Evolutionary conservation across 2,329 filamentous ascomycete species (phyloP).

Genomic region (Trichocomaceae sp.): DNA sequence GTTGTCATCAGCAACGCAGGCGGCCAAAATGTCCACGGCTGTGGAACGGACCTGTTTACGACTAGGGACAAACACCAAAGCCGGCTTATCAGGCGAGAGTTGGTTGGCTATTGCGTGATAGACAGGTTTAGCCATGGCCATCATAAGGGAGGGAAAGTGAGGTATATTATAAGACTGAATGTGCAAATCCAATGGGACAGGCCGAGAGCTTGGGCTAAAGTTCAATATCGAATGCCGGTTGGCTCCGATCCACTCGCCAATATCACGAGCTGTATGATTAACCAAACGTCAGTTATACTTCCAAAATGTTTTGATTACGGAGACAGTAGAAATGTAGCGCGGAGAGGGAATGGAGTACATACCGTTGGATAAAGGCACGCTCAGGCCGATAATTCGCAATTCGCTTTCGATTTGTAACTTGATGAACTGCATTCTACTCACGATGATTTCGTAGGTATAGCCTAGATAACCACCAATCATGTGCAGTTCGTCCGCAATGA

Average conservation of each 20-base stretch:
- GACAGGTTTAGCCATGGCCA: conserved; percentile 93
- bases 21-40: conserved; percentile 78
- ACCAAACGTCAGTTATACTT: background rate
- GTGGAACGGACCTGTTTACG: conserved; percentile 88
- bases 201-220: conserved; percentile 86
- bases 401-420: conserved; percentile 77
- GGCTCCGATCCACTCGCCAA: conserved; percentile 96
- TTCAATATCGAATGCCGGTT: conserved; percentile 99
- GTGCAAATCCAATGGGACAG: conserved; percentile 84
- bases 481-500: conserved; percentile 93
- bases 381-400: conserved; percentile 80
- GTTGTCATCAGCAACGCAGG: conserved; percentile 79
- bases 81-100: conserved; percentile 80
- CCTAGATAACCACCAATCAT: conserved; percentile 81
- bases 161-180: conserved; percentile 94
- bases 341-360: background rate
- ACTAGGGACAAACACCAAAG: conserved; percentile 84
- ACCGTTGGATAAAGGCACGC: conserved; percentile 78
- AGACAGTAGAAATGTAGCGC: background rate
- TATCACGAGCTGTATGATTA: conserved; percentile 59
- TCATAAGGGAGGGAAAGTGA: conserved; percentile 96
- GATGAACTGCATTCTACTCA: conserved; percentile 98
- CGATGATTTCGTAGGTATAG: conserved; percentile 89
- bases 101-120: conserved; percentile 76
- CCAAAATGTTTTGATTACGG: background rate